A percentile compares a stretch with the other conserved stretches of the same genome.
Conservation (phyloP, 1,284 basidiomycete species). For the Ganoderma resinaceum region DNA sequence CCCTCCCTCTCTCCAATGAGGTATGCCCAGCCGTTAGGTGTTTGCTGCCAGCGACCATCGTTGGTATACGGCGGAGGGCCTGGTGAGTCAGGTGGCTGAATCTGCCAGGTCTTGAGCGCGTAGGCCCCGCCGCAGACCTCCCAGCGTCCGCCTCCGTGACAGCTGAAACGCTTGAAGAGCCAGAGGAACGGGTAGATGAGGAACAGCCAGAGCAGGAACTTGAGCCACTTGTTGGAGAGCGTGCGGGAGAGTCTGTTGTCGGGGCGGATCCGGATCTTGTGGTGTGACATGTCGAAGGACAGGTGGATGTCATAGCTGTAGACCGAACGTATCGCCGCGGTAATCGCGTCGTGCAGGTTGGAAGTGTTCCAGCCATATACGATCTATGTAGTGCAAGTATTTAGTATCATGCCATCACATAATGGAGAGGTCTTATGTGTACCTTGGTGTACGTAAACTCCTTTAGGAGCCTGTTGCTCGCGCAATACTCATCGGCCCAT, state of each 20-base stretch:
- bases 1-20: constrained; percentile 71
- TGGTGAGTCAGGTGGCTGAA: constrained; percentile 34
- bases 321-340: constrained; percentile 53
- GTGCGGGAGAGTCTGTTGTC: constrained; percentile 64
- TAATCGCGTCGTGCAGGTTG: constrained; percentile 59
- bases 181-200: constrained; percentile 78
- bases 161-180: constrained; percentile 70
- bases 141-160: constrained; percentile 70
- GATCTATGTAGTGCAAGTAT: constrained; percentile 43
- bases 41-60: constrained; percentile 37
- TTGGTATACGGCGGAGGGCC: constrained; percentile 26
- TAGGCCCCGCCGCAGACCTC: constrained; percentile 74
- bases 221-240: constrained; percentile 70
- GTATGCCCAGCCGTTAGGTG: constrained; percentile 42
- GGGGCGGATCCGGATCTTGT: constrained; percentile 64
- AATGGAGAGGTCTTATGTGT: neutral
- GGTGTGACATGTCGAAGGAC: constrained; percentile 50
- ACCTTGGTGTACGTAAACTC: constrained; percentile 72
- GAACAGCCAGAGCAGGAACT: constrained; percentile 66
- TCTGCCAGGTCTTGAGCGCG: constrained; percentile 57
- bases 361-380: constrained; percentile 76
- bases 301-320: constrained; percentile 62
- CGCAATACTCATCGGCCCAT: constrained; percentile 78
- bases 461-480: constrained; percentile 65
- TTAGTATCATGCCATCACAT: neutral